phyloP scores from a whole-genome alignment of 768 basidiomycete genomes.

The Imleria badia region DNA sequence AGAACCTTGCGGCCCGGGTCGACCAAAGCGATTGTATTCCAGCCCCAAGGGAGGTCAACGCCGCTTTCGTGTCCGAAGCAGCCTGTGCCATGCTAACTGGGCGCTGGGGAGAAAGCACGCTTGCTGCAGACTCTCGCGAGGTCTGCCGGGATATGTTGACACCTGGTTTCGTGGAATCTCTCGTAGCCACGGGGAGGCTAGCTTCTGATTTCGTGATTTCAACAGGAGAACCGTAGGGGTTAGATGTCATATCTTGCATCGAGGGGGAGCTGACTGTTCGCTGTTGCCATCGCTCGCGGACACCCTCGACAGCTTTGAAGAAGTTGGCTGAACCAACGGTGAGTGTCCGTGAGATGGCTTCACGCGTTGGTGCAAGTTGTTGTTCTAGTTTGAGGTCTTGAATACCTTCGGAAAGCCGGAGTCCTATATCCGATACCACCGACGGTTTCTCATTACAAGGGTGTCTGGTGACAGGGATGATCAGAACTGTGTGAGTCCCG shows the following conservation, averaged over 20 bases:
- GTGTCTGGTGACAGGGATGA: constrained; percentile 52
- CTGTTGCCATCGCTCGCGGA: constrained; percentile 69
- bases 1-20: constrained; percentile 38
- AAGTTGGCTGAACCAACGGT: constrained; percentile 74
- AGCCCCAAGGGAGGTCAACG: constrained; percentile 41
- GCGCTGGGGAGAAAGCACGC: constrained; percentile 13
- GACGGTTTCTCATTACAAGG: constrained; percentile 92
- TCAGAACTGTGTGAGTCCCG: not conserved
- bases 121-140: constrained; percentile 28
- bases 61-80: constrained; percentile 34
- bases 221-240: constrained; percentile 22
- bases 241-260: constrained; percentile 21
- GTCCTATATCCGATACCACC: constrained; percentile 86
- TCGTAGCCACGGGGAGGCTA: constrained; percentile 7
- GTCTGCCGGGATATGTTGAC: constrained; percentile 18
- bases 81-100: constrained; percentile 33
- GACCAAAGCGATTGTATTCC: constrained; percentile 52
- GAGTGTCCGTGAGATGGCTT: constrained; percentile 80
- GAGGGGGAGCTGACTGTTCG: constrained; percentile 33
- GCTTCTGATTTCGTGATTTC: constrained; percentile 33
- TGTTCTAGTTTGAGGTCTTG: constrained; percentile 93
- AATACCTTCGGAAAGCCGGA: constrained; percentile 89
- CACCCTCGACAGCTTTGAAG: constrained; percentile 89
- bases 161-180: constrained; percentile 17
- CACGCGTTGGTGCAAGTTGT: constrained; percentile 89